Evolutionary conservation across 352 stramenopile species (phyloP), one percentile per base, ranked within the genome.

Genomic region (Blastocystis sp.): DNA sequence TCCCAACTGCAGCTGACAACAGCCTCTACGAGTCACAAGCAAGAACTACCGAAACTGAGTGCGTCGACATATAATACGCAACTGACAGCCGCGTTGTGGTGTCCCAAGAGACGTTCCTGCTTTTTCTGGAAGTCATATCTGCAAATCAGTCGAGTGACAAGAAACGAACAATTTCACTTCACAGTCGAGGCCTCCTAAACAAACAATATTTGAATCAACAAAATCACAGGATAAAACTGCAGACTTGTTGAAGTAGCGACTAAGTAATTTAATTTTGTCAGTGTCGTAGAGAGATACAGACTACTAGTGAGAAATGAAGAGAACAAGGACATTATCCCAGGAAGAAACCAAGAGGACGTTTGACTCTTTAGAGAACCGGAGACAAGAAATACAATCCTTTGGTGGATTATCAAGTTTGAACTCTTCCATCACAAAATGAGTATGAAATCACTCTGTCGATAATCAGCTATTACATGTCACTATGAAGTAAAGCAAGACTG

Each of bases 371-470:
- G 93, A 92, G 90, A 96, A 96, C 90, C 93, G 93, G 70, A 96
- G 64, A 79, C 92, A 92, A 45, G 93, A 94, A 56, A 96, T 93
- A 84, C 93, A 93, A 90, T 96, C 94, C 64, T 92, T 93, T 37
- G 94, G 94, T 64, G 94, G 92, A n/a, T 68, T 84, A 69, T 84
- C 73, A 23, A 84, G 50, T 68, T 18, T 9, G 47, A 84, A 68
- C 43, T 84, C 73, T 68, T 84, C 73, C 73, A 84, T 84, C 20
- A 37, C 15, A 68, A 68, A 13, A 64, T 20, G 39, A 68, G 20
- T 77, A 26, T 77, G 66, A 55, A 26, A 34, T 39, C 0, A 34
- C n/a, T 15, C 13, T 61, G 1, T 15, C 53, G n/a, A n/a, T n/a
- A 61, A 15, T 1, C n/a, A 61, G 1, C 53, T n/a, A 15, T n/a